Base-by-base conservation (phyloP, 1,284 basidiomycete genomes). In the Cutaneotrichosporon sp. region DNA sequence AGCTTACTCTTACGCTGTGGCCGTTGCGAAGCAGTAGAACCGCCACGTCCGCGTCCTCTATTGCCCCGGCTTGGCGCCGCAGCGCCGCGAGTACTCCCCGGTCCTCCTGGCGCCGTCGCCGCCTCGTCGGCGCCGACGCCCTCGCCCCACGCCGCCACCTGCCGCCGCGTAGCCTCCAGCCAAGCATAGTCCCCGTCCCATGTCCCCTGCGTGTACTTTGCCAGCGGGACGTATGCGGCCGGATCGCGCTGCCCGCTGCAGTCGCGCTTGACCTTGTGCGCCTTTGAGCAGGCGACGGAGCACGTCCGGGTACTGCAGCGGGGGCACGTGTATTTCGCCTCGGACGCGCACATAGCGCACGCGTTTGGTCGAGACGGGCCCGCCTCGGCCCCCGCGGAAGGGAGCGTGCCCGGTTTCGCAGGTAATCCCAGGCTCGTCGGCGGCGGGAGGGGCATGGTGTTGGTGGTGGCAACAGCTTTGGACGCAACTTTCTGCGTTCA, bases 161-260 rank as follows among this genome's bases (percentile, higher is more conserved):
- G 83, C 59, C 90, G 74, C 26, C 86, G 83, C 44, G 88, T 74
- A 15, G 88, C 85, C 72, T 92, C 90, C 54, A 93, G 77, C 68
- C 84, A 91, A 17, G 80, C 79, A 70, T 90, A 92, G 72, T 93
- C 90, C 62, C 84, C 80, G 82, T 89, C 86, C 82, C 92, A 83
- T 18, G 81, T 79, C 12, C 87, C 86, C 79, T 87, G 89, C 3
- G 81, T 80, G 65, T 90, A 92, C 58, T 82, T 67, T 56, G 87
- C 88, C 81, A 90, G 84, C 4, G 85, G 82, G 14, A 91, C 82
- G 65, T 84, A 90, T 2, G 79, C 80, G 0, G 79, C 82, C 61
- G 84, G 85, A 74, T 91, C 80, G 47, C 89, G 83, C 60, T 82
- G 75, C 7, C 89, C 90, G 0, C 81, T 80, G 69, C 89, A 92